A percentile compares a stretch with the other conserved stretches of the same genome.
Conservation (phyloP, 2,329 filamentous ascomycete species). For the Xylariaceae sp. region DNA sequence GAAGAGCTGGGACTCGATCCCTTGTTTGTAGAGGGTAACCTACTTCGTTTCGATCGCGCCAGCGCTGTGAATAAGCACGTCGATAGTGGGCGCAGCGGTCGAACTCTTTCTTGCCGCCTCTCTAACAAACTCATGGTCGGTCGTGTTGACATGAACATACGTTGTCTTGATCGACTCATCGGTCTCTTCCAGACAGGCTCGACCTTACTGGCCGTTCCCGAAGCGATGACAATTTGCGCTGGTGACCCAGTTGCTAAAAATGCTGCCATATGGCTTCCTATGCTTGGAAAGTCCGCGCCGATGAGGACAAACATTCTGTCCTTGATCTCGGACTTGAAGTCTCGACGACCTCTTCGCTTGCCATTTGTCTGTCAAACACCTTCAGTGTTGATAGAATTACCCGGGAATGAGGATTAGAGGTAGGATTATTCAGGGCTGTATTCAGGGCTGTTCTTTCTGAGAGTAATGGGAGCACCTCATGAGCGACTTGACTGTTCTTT, state of each 20-base stretch:
- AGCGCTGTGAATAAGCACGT: constrained; percentile 24
- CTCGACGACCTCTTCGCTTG: constrained; percentile 23
- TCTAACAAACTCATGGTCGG: constrained; percentile 21
- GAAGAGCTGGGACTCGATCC: constrained; percentile 38
- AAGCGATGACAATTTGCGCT: constrained; percentile 23
- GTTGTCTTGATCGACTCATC: constrained; percentile 19
- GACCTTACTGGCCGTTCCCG: constrained; percentile 20
- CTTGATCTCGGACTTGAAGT: constrained; percentile 18
- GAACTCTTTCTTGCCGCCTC: constrained; percentile 18
- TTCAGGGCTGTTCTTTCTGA: no score
- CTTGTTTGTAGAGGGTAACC: constrained; percentile 24
- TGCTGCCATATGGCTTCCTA: constrained; percentile 21
- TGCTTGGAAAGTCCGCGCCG: constrained; percentile 20
- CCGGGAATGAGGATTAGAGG: no score
- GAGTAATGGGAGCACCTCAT: no score
- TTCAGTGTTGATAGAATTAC: not conserved
- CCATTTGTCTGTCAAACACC: constrained; percentile 18
- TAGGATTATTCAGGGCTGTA: no score
- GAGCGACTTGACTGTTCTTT: no score
- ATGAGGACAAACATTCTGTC: constrained; percentile 22
- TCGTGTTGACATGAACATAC: constrained; percentile 22
- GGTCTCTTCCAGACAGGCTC: constrained; percentile 18
- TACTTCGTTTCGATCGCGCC: constrained; percentile 23
- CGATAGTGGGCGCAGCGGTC: constrained; percentile 16
- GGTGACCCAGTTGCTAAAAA: constrained; percentile 18